Base-by-base conservation (phyloP, 2,329 filamentous ascomycete genomes). In the Colletotrichum falcatum region DNA sequence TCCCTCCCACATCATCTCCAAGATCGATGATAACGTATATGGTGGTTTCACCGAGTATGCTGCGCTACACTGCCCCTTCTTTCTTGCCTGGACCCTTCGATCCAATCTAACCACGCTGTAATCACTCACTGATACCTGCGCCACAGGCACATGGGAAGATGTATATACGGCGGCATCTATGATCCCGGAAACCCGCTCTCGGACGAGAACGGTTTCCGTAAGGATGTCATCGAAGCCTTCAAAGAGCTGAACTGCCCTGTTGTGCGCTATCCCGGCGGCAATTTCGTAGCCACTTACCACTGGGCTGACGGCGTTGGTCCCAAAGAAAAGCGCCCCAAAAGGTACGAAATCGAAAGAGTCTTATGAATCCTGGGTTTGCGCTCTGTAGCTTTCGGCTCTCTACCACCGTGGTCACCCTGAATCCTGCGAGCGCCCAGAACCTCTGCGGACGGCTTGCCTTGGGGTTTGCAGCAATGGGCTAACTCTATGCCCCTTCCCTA, bases 141-240 rank as follows among this genome's bases (percentile, higher is more conserved):
- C 35, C 48, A 39, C 74, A 94, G 92, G 76, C 94, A 96, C 81
- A 96, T 96, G 93, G 93, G 93, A 76, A 89, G 93, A 72, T 96
- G 93, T 83, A 94, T 96, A 77, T 95, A 96, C 79, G 92, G 92
- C 73, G 93, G 94, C 73, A 92, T 96, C 78, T 95, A 94, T 81
- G 93, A 95, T 75, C 93, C 92, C 1, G 87, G 86, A 42, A 94
- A 90, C 78, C 82, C 89, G 3, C 85, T 94, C n/a, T 90, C 92
- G 2, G 92, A 95, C 74, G 84, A 89, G 64, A 85, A 92, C 73
- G 93, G 93, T 51, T 95, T 94, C 82, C 90, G 93, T 48, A 93
- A 87, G 74, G 93, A 96, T 80, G 93, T 96, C 51, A 87, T 96
- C 30, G 86, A 88, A 51, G 90, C 92, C 7, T 84, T 96, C 73